phyloP scores from a whole-genome alignment of 371 early-diverging fungal species.

The Lichtheimia corymbifera region DNA sequence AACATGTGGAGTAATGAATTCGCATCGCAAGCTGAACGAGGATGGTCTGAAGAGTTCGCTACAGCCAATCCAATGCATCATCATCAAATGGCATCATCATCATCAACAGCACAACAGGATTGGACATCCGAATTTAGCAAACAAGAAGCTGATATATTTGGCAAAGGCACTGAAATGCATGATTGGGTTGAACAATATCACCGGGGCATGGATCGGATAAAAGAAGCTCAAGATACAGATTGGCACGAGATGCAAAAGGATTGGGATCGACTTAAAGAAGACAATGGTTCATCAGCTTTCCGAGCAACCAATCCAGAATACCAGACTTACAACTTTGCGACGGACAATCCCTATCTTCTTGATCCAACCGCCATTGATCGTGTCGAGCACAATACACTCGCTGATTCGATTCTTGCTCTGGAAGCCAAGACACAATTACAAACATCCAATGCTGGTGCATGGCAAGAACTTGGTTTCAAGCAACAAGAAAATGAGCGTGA shows the following conservation, averaged over 20 bases:
- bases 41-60: constrained; percentile 64
- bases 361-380: constrained; percentile 45
- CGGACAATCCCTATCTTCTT: constrained; percentile 76
- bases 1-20: constrained; percentile 57
- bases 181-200: constrained; percentile 78
- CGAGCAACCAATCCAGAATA: constrained; percentile 68
- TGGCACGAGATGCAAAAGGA: constrained; percentile 81
- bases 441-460: constrained; percentile 78
- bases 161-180: constrained; percentile 38
- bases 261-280: constrained; percentile 65
- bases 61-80: too few relatives aligned
- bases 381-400: constrained; percentile 59
- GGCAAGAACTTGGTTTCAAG: constrained; percentile 84
- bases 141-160: constrained; percentile 44
- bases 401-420: constrained; percentile 87
- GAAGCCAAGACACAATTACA: constrained; percentile 90
- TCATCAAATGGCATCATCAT: not conserved
- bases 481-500: constrained; percentile 98
- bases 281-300: constrained; percentile 55
- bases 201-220: constrained; percentile 68
- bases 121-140: constrained; percentile 49
- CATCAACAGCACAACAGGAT: not conserved
- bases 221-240: constrained; percentile 68
- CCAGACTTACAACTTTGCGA: constrained; percentile 75
- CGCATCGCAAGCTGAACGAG: constrained; percentile 55